These are phyloP conservation scores for Jimgerdemannia flammicorona DNA, from an alignment of 192 early-diverging fungal species.

Conservation along the genomic window DNA sequence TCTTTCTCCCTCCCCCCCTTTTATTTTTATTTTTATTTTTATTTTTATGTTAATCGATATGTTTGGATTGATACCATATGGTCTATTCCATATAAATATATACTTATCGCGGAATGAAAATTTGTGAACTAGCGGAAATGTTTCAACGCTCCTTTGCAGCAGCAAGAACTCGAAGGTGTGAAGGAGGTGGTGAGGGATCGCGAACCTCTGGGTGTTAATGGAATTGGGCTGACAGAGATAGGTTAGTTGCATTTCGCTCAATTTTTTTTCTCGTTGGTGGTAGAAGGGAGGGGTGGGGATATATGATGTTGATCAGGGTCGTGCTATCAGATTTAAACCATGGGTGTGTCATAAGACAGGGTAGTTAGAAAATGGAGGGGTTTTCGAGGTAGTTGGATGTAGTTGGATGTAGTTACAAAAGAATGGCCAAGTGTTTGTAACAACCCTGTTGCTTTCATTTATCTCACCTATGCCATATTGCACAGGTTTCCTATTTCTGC, in stretches of 20 bases:
- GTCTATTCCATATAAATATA: slow-evolving; percentile 6
- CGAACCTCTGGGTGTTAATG: slow-evolving; percentile 82
- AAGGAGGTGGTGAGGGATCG: slow-evolving; percentile 92
- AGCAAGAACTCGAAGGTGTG: slow-evolving; percentile 94
- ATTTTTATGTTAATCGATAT: neutral
- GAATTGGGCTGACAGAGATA: slow-evolving; percentile 82
- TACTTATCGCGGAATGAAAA: no score
- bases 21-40: no score
- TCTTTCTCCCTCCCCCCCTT: no score
- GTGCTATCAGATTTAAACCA: no score
- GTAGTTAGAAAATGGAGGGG: no score
- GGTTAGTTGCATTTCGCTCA: slow-evolving; percentile 30
- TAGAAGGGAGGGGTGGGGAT: neutral
- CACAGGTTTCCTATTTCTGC: slow-evolving; percentile 86
- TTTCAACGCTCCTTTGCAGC: slow-evolving; percentile 93
- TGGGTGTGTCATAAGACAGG: no score
- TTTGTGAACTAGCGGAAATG: slow-evolving; percentile 69
- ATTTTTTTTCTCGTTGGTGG: neutral
- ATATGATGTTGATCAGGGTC: no score
- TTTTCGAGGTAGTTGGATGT: no score
- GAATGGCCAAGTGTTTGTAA: no score
- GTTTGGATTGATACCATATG: neutral
- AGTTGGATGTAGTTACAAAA: no score
- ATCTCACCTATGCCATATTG: neutral
- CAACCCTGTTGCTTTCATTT: no score